phyloP scores from a whole-genome alignment of 1,284 basidiomycete genomes.

The Cryptococcus deneoformans region DNA sequence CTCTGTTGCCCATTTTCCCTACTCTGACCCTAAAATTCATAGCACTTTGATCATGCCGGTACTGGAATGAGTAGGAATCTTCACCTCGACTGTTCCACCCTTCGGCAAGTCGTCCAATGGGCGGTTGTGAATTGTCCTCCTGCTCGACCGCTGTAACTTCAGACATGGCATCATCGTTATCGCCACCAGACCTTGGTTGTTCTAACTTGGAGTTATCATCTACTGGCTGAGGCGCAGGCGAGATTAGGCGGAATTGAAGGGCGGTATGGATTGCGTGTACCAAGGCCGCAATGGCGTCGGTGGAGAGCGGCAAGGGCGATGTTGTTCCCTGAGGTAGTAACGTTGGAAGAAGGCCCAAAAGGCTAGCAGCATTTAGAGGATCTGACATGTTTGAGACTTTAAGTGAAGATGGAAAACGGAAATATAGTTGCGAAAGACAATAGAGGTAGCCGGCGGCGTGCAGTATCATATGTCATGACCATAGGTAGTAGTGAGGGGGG shows the following conservation, averaged over 20 bases:
- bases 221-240: background rate
- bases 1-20: constrained; percentile 47
- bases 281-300: constrained; percentile 47
- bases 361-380: constrained; percentile 21
- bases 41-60: constrained; percentile 49
- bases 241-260: constrained; percentile 48
- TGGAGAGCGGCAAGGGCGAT: constrained; percentile 39
- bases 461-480: background rate
- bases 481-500: background rate
- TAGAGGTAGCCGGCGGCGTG: background rate
- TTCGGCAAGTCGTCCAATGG: constrained; percentile 1
- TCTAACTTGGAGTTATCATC: background rate
- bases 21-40: constrained; percentile 49
- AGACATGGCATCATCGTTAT: constrained; percentile 36
- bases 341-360: constrained; percentile 23
- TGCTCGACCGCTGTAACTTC: constrained; percentile 45
- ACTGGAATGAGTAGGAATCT: constrained; percentile 48
- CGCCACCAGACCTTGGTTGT: constrained; percentile 4
- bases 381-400: constrained; percentile 22
- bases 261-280: constrained; percentile 50
- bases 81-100: constrained; percentile 42
- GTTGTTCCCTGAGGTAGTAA: constrained; percentile 30
- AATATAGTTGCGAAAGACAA: background rate
- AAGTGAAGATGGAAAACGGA: background rate
- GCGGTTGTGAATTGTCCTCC: constrained; percentile 17